Base-by-base conservation (phyloP, 2,329 filamentous ascomycete genomes). In the Epichloe hybrida region DNA sequence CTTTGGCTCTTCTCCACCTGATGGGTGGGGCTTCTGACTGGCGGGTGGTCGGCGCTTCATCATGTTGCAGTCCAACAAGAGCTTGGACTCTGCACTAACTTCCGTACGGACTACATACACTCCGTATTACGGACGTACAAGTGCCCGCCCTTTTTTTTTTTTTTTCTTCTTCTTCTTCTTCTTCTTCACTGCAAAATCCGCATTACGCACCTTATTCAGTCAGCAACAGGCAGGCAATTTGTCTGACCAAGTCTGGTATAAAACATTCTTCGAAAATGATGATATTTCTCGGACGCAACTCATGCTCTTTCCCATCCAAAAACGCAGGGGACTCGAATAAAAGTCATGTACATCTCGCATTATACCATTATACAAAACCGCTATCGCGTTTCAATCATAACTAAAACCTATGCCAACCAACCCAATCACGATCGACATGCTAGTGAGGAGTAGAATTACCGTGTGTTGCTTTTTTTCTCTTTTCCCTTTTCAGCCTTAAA, bases 321-420 rank as follows among this genome's bases (percentile, higher is more conserved):
- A 9, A 11, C 27, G 27, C 8, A 9, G 27, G 27, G 27, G 27
- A 31, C 27, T 27, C 4, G 20, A 9, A 43, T 12, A 41, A 34
- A 21, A 13, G 2, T 34, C 31, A 13, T 35, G 31, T 37, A 36
- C 40, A 38, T 43, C 1, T 31, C 23, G 21, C 39, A 17, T 7
- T 49, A 42, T 12, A 41, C 40, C 42, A 49, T 46, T 3, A 37
- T 52, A 46, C 50, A 52, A 45, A 41, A 36, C 3, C 42, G 36
- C 40, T n/a, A 12, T 27, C 5, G 27, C 46, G 27, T 49, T 40
- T 43, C 37, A 55, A 53, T 58, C 59, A 52, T 64, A 21, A 43
- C 31, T 13, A 38, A 52, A 58, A 57, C 20, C 56, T 61, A 39
- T 45, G 46, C 17, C 23, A 37, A 36, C 15, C 8, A 27, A 37